Conservation (phyloP, 768 basidiomycete genomes). For the Suillus brevipes region DNA sequence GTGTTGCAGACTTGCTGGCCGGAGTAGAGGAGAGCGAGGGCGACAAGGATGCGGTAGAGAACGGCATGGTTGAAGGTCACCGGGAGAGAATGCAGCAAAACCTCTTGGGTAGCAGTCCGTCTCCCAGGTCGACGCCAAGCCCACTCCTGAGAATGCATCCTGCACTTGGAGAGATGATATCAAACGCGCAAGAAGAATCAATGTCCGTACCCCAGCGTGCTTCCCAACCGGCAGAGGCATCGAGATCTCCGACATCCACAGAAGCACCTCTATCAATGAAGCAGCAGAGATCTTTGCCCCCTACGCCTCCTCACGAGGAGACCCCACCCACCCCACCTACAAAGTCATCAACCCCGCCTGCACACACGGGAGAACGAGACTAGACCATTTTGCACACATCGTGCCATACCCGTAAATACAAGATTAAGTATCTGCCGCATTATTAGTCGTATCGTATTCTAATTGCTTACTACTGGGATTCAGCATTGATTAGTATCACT, state of each 20-base stretch:
- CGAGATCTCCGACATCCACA: background rate
- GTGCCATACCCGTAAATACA: conserved; percentile 1
- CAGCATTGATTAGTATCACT: background rate
- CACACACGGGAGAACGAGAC: background rate
- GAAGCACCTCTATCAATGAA: background rate
- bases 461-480: background rate
- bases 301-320: background rate
- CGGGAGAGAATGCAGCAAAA: background rate
- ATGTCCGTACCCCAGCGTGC: background rate
- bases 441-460: conserved; percentile 1
- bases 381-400: background rate
- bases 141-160: conserved; percentile 1
- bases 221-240: background rate
- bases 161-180: conserved; percentile 5
- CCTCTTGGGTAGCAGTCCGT: background rate
- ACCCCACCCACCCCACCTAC: background rate
- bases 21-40: conserved; percentile 67
- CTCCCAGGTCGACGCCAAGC: background rate
- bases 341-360: background rate
- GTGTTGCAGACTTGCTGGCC: conserved; percentile 77
- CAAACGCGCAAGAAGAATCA: conserved; percentile 1
- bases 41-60: background rate
- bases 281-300: background rate
- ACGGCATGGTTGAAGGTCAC: background rate
- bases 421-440: background rate